Evolutionary conservation across 2,329 filamentous ascomycete species (phyloP).

Genomic region (Cordyceps cicadae): DNA sequence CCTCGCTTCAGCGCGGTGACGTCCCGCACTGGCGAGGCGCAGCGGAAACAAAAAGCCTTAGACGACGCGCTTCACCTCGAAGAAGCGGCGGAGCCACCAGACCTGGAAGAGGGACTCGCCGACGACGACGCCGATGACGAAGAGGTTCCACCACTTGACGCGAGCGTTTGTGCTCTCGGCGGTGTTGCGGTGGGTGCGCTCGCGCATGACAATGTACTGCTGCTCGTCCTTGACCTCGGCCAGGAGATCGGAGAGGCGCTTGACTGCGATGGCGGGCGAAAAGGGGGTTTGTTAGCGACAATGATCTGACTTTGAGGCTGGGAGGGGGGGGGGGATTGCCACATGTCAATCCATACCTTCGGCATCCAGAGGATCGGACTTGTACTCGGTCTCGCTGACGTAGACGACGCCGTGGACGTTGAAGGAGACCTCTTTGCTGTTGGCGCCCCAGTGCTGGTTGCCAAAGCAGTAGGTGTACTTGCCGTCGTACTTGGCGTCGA

Average conservation of each 20-base stretch:
- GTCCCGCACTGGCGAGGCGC: background rate
- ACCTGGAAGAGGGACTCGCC: slow-evolving; percentile 96
- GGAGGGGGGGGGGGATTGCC: background rate
- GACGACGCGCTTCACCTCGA: slow-evolving; percentile 70
- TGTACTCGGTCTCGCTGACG: slow-evolving; percentile 77
- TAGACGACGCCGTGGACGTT: slow-evolving; percentile 99
- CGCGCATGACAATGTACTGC: slow-evolving; percentile 88
- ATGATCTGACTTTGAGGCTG: background rate
- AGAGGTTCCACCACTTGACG: slow-evolving; percentile 99
- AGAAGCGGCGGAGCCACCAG: slow-evolving; percentile 98
- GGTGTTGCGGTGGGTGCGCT: slow-evolving; percentile 95
- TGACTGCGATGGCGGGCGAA: slow-evolving; percentile 45
- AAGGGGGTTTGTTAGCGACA: background rate
- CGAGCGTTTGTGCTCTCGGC: slow-evolving; percentile 95
- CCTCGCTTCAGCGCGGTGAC: background rate
- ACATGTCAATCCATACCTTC: slow-evolving; percentile 53
- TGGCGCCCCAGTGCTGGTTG: slow-evolving; percentile 95
- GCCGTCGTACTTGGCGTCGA: slow-evolving; percentile 76
- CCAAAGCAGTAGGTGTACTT: slow-evolving; percentile 97
- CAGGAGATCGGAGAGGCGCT: slow-evolving; percentile 74
- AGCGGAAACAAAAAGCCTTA: slow-evolving; percentile 24
- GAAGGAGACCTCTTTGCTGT: slow-evolving; percentile 97
- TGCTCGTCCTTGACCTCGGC: slow-evolving; percentile 96
- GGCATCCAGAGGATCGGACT: slow-evolving; percentile 78
- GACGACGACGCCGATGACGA: slow-evolving; percentile 81